Evolutionary conservation across 2,329 filamentous ascomycete genomes (phyloP).

Genomic region (Penicillium fuscoglaucum): DNA sequence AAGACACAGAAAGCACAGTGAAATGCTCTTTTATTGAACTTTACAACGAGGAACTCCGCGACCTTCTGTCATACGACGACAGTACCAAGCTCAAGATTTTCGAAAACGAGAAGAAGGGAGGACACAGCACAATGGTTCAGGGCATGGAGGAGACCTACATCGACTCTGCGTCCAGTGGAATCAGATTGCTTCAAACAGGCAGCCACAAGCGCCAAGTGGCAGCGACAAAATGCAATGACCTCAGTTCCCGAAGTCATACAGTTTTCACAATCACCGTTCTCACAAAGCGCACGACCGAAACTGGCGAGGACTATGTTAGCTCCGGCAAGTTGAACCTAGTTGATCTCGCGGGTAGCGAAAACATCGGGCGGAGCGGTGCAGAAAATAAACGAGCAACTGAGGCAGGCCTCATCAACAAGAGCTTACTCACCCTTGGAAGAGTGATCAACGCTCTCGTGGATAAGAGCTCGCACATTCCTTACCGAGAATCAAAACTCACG

Average conservation of each 20-base stretch:
- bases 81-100: constrained; percentile 88
- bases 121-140: constrained; percentile 81
- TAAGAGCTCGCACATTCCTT: constrained; percentile 82
- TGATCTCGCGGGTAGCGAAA: constrained; percentile 94
- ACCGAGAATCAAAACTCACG: constrained; percentile 92
- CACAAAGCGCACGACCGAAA: constrained; percentile 76
- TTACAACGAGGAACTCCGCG: constrained; percentile 95
- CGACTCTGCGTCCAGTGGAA: constrained; percentile 77
- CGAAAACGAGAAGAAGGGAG: constrained; percentile 82
- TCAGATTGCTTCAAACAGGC: constrained; percentile 83
- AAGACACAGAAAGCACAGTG: constrained; percentile 80
- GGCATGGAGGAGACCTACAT: constrained; percentile 98
- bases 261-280: constrained; percentile 95
- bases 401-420: constrained; percentile 97
- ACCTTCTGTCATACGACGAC: constrained; percentile 81
- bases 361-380: constrained; percentile 93
- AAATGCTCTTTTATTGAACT: constrained; percentile 99
- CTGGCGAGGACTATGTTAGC: constrained; percentile 85
- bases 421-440: constrained; percentile 85
- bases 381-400: constrained; percentile 97
- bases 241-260: constrained; percentile 94
- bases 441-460: constrained; percentile 98
- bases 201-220: constrained; percentile 97
- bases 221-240: constrained; percentile 98
- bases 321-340: constrained; percentile 95